Evolutionary conservation across 257 asterid genomes (phyloP), one percentile per base, ranked within the genome.

Genomic region (Penstemon davidsonii): DNA sequence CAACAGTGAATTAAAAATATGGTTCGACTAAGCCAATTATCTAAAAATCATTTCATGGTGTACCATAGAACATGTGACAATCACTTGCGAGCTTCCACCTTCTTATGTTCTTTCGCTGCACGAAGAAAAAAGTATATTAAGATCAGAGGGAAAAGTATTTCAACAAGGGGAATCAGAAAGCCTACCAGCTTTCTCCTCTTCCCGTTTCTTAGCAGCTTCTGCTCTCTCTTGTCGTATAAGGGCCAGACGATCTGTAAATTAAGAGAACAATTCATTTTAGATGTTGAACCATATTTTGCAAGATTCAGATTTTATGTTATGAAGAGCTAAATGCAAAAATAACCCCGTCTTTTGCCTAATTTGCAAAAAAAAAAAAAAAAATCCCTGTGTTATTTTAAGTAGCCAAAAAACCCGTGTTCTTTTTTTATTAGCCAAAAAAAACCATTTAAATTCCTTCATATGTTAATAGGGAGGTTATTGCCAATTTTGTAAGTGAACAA

Each of bases 161-260:
- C 37, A 5, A 62, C 11, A 13, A 55, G 5, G 40, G 4, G 37
- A 33, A 38, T 50, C 19, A 9, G 51, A 0, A 54, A 52, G 11
- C 42, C 33, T 83, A 90, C 97, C 97, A 49, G 92, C 90, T 84
- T 89, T 92, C 90, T 91, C 97, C 81, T 91, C 97, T 55, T 91
- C 97, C 0, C 96, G 90, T 73, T 91, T 91, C 83, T 91, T 88
- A n/a, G 97, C 96, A 73, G 97, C 96, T 39, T 91, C 96, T 43
- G 92, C 96, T 77, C 97, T 86, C 78, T 91, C 86, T 75, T 91
- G 92, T n/a, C 97, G 81, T 64, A 91, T 85, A 64, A 90, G 89
- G 55, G 95, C 96, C 81, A 92, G 76, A 12, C 98, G 96, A 55
- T 89, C 98, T 89, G 87, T 76, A 73, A 49, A 50, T 75, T 55